Percentiles rank a stretch among this genome's conserved stretches.
Evolutionary conservation across 2,329 filamentous ascomycete species (phyloP).

Genomic region (Leptographium radiaticola): DNA sequence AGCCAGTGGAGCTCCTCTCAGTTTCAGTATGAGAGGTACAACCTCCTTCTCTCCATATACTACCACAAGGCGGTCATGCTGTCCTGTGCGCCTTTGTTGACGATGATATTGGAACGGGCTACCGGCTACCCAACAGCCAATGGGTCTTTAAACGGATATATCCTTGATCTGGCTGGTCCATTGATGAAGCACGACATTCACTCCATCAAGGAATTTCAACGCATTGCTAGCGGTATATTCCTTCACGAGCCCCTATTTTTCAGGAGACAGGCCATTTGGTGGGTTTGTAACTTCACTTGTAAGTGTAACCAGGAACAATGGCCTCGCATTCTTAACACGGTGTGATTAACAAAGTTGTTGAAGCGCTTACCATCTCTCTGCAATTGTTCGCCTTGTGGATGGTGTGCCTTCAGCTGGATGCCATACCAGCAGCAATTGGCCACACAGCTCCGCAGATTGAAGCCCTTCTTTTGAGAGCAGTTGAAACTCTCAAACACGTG

Average conservation of each 20-base stretch:
- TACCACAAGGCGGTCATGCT: constrained; percentile 10
- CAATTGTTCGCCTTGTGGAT: constrained; percentile 18
- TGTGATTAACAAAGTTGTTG: too few relatives aligned
- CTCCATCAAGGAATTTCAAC: constrained; percentile 12
- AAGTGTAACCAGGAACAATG: constrained; percentile 2
- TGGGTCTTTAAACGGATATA: neutral
- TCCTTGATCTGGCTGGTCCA: constrained; percentile 9
- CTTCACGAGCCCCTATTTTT: constrained; percentile 12
- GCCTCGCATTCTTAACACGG: too few relatives aligned
- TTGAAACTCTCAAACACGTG: constrained; percentile 4
- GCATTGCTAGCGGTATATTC: constrained; percentile 10
- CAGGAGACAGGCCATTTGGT: constrained; percentile 17
- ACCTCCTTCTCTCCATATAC: constrained; percentile 9
- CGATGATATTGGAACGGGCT: constrained; percentile 4
- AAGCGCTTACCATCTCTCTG: constrained; percentile 16
- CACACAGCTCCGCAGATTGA: constrained; percentile 1
- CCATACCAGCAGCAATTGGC: neutral
- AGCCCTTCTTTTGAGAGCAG: constrained; percentile 2
- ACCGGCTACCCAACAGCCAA: neutral
- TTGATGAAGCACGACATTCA: constrained; percentile 13
- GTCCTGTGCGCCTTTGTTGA: constrained; percentile 6
- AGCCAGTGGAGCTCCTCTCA: neutral
- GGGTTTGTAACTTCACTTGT: constrained; percentile 20
- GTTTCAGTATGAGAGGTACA: constrained; percentile 6
- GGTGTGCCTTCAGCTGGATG: constrained; percentile 6